phyloP scores from a whole-genome alignment of 768 basidiomycete species.

The Hebeloma cylindrosporum region DNA sequence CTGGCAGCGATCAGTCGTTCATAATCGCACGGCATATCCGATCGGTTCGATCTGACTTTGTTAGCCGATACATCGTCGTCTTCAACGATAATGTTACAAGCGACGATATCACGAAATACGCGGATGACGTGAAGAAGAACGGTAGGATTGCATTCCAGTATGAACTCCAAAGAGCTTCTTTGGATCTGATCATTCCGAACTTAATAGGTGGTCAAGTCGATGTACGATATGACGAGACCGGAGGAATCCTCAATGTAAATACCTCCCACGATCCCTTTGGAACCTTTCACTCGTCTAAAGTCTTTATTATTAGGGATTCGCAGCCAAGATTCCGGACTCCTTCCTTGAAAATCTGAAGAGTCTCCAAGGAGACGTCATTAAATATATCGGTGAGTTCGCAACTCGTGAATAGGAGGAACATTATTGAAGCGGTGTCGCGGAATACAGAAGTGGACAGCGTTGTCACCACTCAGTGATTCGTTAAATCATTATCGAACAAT shows the following conservation, averaged over 20 bases:
- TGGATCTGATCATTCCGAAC: not conserved
- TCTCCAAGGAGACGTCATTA: slow-evolving; percentile 10
- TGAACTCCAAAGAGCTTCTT: not conserved
- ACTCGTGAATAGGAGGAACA: not conserved
- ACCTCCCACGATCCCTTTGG: not conserved
- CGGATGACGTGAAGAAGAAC: slow-evolving; percentile 10
- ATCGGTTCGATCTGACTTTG: not conserved
- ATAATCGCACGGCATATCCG: not conserved
- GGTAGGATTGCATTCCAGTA: slow-evolving; percentile 1
- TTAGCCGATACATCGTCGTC: slow-evolving; percentile 18
- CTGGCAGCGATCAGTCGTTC: no score
- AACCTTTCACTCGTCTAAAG: not conserved
- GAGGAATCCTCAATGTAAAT: slow-evolving; percentile 20
- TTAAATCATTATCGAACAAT: no score
- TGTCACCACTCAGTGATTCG: slow-evolving; percentile 23
- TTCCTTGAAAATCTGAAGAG: slow-evolving; percentile 17
- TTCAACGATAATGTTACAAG: slow-evolving; percentile 19
- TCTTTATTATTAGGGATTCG: slow-evolving; percentile 17
- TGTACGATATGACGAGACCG: slow-evolving; percentile 13
- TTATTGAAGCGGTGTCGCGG: not conserved
- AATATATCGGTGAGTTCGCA: slow-evolving; percentile 19
- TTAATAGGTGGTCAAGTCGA: slow-evolving; percentile 20
- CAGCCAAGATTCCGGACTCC: slow-evolving; percentile 20
- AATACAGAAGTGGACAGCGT: slow-evolving; percentile 22
- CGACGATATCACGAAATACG: slow-evolving; percentile 17